Evolutionary conservation across 1,139 yeast species (phyloP), one percentile per base, ranked within the genome.

Genomic region (Debaryomyces singareniensis): DNA sequence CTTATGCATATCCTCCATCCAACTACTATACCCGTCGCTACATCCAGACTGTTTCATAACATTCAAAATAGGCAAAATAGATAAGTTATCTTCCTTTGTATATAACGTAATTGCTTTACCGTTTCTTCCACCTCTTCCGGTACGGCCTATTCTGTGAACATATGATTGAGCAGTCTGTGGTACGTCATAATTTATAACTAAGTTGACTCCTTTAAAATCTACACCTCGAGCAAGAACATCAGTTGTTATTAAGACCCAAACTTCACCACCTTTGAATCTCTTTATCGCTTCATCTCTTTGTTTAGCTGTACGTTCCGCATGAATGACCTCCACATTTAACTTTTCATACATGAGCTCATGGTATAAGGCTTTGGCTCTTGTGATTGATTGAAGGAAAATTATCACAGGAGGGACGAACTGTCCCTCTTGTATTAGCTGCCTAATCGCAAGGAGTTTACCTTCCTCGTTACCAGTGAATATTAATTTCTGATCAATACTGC

Each of bases 91-190:
- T 39, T 85, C 95, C 51, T 87, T 89, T 15, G 98, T 87, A 63
- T 84, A 93, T 43, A 89, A 81, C 0, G 98, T 93, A 15, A 91
- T 75, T 0, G 98, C 96, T 44, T 70, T 72, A 37, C 98, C 98
- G 3, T 61, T 48, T 41, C 82, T 75, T 1, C 96, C 96, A 29
- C 91, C 96, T 68, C 99, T 80, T 42, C 98, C 99, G 2, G 98
- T 91, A 67, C 99, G 82, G 55, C 99, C 99, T 45, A 93, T 86
- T 61, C 99, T 75, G 56, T 93, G 99, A 26, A 93, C 96, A 53
- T 93, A 93, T 0, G 96, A 81, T 55, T 91, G 97, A 0, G 97
- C 86, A 30, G 83, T 75, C 45, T 79, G 86, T 11, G 99, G 99
- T 4, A 91, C 95, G 58, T 93, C 99, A 53, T 91, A 93, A 57